Evolutionary conservation across 2,329 filamentous ascomycete genomes (phyloP), one percentile per base, ranked within the genome.

Genomic region (Arthrinium phaeospermum): DNA sequence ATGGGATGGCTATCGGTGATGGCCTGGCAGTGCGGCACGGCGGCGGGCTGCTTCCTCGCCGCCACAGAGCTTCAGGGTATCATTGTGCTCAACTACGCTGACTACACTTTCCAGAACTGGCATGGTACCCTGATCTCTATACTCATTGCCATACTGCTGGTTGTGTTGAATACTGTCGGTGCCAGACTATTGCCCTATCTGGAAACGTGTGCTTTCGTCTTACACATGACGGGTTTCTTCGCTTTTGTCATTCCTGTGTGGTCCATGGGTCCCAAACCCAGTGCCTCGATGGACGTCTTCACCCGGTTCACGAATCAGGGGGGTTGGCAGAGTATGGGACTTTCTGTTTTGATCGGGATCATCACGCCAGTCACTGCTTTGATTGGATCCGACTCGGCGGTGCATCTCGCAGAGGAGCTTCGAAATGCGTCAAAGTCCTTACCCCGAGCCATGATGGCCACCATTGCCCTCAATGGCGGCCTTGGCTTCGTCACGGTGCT

Each of bases 1-100:
- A 79, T 78, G 79, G 85, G 84, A 1, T 87, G 86, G 86, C 81
- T 86, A 74, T 85, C 81, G 4, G 82, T 85, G 0, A 79, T 85
- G 0, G 84, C 83, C 34, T 87, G 86, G 86, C 83, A 86, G 67
- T 41, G 57, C 34, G 34, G 57, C 22, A 64, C 57, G 57, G 57
- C 57, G n/a, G 34, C 57, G 79, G 0, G 81, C 81, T 2, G 71
- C 5, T 85, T 84, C 72, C 70, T 74, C 2, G 80, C 80, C n/a
- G 71, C 82, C 27, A 72, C 75, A 19, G 57, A 64, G 57, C 34
- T 64, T n/a, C 57, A 64, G 34, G 57, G 57, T 12, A 24, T 64
- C 34, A 22, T 64, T 16, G 57, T 64, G 34, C 57, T 64, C 57
- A 64, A 64, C 19, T 64, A 64, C 16, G 19, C 57, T 22, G 22